Evolutionary conservation across 2,329 filamentous ascomycete genomes (phyloP), one percentile per base, ranked within the genome.

Genomic region (Cladosporium phlei): DNA sequence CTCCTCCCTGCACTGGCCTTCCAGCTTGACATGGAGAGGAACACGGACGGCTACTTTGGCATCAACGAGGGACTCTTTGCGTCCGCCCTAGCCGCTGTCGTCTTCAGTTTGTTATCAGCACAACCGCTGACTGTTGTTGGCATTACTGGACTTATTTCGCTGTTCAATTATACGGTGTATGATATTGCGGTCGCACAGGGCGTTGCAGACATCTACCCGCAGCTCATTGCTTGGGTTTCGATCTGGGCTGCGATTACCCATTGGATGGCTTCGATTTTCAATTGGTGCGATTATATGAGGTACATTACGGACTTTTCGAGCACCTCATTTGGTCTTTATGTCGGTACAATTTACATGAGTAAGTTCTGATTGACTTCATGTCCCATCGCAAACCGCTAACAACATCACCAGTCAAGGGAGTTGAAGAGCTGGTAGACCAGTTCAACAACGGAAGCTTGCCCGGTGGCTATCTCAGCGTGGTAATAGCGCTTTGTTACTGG

Each of bases 81-180:
- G 1, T 78, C 75, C 1, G 76, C 73, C 2, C 59, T 79, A n/a
- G 75, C 74, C 2, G 74, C 74, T 3, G 69, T 78, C 54, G 70
- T 79, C 1, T 79, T 79, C 59, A 77, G 72, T 54, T 55, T 73
- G 5, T 55, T 78, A 2, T 68, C 68, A 17, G 73, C 69, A 22
- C 76, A 79, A 55, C 77, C 77, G 0, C 59, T 80, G 33, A 79
- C 75, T 3, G 76, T 79, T 14, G 75, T 79, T 12, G 77, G 77
- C 4, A 74, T 79, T 28, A 79, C 76, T 4, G 77, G 77, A 50
- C 59, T 76, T 20, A 76, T 77, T 28, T 72, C 70, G 7, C 47
- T 67, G 28, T 80, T 80, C 66, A 79, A 79, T 57, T 79, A 77
- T 55, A 80, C 77, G 19, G 78, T 78, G 51, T 80, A 76, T 60